Base-by-base conservation (phyloP, 2,329 filamentous ascomycete genomes). In the Didymellaceae sp. region DNA sequence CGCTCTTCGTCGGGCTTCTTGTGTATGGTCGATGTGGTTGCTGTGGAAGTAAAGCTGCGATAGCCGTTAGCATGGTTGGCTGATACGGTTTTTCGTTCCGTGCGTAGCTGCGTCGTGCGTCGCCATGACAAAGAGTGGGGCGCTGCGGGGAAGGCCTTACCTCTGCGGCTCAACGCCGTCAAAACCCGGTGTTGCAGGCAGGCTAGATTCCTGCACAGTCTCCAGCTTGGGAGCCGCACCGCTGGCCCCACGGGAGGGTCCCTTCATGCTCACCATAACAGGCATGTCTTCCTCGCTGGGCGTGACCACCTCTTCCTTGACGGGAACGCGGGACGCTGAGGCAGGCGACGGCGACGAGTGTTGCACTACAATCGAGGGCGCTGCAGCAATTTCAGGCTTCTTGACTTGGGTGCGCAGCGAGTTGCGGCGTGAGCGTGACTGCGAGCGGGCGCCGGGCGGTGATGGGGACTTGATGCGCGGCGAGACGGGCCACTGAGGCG, bases 161-260 rank as follows among this genome's bases (percentile, higher is more conserved):
- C 63, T 70, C 54, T 68, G 58, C 52, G 56, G 59, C 43, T 66
- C 65, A 38, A 67, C 46, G 48, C 59, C 62, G 73, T 78, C 65
- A 55, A 74, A 77, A 11, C 76, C 78, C 11, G 90, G 88, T 1
- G 89, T 89, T 40, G 85, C 86, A 37, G 76, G 77, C 44, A 90
- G 83, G 75, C 90, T 94, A 45, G 88, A 86, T 78, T 97, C 93
- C 70, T 96, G 89, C 13, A 97, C 93, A 0, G 94, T 97, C 75
- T 96, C 93, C 49, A 97, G 77, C 38, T 84, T 84, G 39, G 86
- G 82, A 42, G 80, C 82, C 49, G 55, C 60, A 42, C 80, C 82
- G 67, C 80, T 85, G 43, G 81, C 78, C 52, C 81, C 83, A 58
- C 86, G 84, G 67, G 72, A 63, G 10, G 73, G 65, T 11, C 62